Conservation (phyloP, 1,139 yeast species). For the Lodderomyces orthopsilosis region DNA sequence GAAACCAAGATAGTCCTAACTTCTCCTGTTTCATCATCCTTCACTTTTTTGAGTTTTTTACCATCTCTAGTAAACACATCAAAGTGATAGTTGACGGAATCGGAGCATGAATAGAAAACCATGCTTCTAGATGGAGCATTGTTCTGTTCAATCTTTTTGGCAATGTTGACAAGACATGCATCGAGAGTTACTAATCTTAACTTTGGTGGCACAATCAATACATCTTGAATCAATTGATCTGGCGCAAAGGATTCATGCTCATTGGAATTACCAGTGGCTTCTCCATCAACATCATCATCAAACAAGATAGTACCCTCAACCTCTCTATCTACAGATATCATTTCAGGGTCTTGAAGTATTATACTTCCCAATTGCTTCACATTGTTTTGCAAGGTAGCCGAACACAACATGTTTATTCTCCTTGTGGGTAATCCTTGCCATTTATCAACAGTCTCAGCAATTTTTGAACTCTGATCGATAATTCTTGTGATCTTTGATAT, state of each 20-base stretch:
- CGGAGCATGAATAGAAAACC: conserved; percentile 90
- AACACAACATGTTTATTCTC: conserved; percentile 80
- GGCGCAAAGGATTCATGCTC: conserved; percentile 62
- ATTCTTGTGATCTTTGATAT: conserved; percentile 68
- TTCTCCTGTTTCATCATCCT: conserved; percentile 25
- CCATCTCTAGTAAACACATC: conserved; percentile 65
- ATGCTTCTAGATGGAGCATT: conserved; percentile 51
- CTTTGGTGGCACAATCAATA: conserved; percentile 86
- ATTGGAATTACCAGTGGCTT: not conserved
- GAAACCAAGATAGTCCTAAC: conserved; percentile 15
- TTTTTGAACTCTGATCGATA: conserved; percentile 45
- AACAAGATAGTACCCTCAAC: conserved; percentile 38
- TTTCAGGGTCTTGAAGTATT: conserved; percentile 66
- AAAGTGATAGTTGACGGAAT: conserved; percentile 90
- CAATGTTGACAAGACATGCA: conserved; percentile 55
- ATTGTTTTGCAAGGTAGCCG: conserved; percentile 86
- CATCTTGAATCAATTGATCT: conserved; percentile 80
- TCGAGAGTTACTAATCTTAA: conserved; percentile 79
- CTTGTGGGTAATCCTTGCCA: conserved; percentile 63
- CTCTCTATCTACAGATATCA: conserved; percentile 46
- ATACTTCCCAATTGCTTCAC: conserved; percentile 80
- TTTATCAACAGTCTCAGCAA: conserved; percentile 34
- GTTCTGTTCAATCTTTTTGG: conserved; percentile 16
- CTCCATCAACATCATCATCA: conserved; percentile 28
- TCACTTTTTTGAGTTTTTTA: conserved; percentile 32